Conservation (phyloP, 2,329 filamentous ascomycete genomes). For the Neoarthrinium moseri region DNA sequence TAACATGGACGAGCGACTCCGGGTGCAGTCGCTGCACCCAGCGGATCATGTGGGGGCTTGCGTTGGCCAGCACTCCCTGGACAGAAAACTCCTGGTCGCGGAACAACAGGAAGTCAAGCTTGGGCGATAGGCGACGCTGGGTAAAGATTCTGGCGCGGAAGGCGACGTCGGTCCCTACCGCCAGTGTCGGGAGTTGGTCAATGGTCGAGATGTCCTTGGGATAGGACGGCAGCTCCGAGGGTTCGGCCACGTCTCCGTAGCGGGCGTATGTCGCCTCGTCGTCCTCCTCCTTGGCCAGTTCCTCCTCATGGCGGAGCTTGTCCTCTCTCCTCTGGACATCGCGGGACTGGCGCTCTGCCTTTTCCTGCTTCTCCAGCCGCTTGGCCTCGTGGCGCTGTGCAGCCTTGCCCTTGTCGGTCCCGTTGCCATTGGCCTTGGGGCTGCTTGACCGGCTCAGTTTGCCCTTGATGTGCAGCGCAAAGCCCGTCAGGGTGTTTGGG, state of each 20-base stretch:
- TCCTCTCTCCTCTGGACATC: constrained; percentile 20
- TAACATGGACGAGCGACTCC: constrained; percentile 76
- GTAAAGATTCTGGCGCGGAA: constrained; percentile 77
- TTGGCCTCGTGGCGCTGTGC: constrained; percentile 23
- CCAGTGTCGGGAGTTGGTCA: constrained; percentile 28
- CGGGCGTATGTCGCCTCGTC: constrained; percentile 15
- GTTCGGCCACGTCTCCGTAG: constrained; percentile 15
- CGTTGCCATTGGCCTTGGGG: background rate
- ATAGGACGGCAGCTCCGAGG: constrained; percentile 12
- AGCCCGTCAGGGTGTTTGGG: constrained; percentile 3
- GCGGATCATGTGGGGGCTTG: constrained; percentile 64
- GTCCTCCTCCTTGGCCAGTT: constrained; percentile 15
- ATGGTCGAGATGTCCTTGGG: constrained; percentile 30
- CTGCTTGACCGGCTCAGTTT: constrained; percentile 4
- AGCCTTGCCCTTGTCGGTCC: constrained; percentile 16
- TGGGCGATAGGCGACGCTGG: constrained; percentile 75
- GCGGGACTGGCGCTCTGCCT: constrained; percentile 26
- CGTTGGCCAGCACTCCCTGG: constrained; percentile 67
- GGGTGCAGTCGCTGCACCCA: constrained; percentile 80
- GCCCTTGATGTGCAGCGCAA: background rate
- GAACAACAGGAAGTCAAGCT: constrained; percentile 81
- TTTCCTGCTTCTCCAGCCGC: constrained; percentile 23
- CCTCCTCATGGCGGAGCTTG: constrained; percentile 27
- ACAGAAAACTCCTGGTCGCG: constrained; percentile 80
- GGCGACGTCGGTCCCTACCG: constrained; percentile 56